Conservation (phyloP, 495 filamentous ascomycete genomes). For the Cetradonia linearis region DNA sequence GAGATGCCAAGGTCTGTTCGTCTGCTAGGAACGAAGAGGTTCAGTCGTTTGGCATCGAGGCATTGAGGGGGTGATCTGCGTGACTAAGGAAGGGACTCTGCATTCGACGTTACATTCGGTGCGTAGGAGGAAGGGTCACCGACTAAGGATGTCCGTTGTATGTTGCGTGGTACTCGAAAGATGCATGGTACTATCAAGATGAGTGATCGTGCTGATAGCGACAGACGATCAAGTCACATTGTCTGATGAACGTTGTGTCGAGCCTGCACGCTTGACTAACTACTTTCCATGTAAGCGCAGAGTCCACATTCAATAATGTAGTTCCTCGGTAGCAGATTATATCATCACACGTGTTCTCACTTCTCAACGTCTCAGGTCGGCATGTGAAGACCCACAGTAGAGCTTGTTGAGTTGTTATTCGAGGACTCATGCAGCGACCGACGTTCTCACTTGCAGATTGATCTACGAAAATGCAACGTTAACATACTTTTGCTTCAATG, state of each 20-base stretch:
- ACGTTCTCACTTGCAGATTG: background rate
- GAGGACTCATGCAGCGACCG: background rate
- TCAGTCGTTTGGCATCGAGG: no score
- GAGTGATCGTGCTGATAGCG: background rate
- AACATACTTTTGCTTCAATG: background rate
- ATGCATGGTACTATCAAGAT: background rate
- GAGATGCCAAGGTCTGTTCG: no score
- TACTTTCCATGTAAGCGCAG: no score
- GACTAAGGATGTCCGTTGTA: background rate
- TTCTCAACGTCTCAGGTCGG: background rate
- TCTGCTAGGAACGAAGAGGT: background rate
- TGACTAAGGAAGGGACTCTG: background rate
- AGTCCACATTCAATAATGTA: background rate
- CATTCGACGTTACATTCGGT: background rate
- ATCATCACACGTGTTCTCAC: background rate
- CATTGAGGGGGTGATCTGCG: background rate
- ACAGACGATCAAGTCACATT: background rate
- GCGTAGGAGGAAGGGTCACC: background rate
- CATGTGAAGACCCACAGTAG: background rate
- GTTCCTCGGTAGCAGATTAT: background rate
- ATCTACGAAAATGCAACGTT: background rate
- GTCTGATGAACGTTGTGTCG: background rate
- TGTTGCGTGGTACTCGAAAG: background rate
- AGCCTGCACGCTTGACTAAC: background rate
- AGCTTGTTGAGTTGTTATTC: background rate